Evolutionary conservation across 768 basidiomycete genomes (phyloP), one percentile per base, ranked within the genome.

Genomic region (Amanita muscaria): DNA sequence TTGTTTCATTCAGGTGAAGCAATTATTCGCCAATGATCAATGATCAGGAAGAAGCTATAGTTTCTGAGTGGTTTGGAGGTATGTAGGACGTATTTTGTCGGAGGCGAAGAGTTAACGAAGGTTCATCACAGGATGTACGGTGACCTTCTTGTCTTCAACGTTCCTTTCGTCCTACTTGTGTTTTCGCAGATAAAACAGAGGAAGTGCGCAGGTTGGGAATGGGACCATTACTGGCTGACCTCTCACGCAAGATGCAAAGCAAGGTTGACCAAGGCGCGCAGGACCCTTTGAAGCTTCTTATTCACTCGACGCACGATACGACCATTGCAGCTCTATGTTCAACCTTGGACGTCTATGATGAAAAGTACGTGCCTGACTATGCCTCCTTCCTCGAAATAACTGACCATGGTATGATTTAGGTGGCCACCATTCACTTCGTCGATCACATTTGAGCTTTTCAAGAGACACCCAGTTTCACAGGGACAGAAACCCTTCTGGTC

Each of bases 1-100:
- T 59, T 14, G n/a, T n/a, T n/a, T n/a, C n/a, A n/a, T n/a, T n/a
- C n/a, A n/a, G n/a, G n/a, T n/a, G n/a, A n/a, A n/a, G n/a, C n/a
- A n/a, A n/a, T n/a, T n/a, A n/a, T n/a, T n/a, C n/a, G n/a, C n/a
- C n/a, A n/a, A n/a, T n/a, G n/a, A n/a, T n/a, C n/a, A n/a, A n/a
- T n/a, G n/a, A n/a, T n/a, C 5, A 39, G 81, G 83, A 90, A 63
- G 67, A 68, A 43, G 86, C 84, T 15, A 79, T 86, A 3, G 75
- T 83, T 19, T 73, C 71, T 38, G 87, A 91, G 59, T 89, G 87
- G 86, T 90, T 83, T 57, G 69, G 74, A 65, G 77, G 81, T 67
- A 51, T 19, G 62, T 29, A 29, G 6, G 7, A 6, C 27, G 12
- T 29, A 12, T 29, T 29, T 29, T 29, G 12, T 12, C 27, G 12